Base-by-base conservation (phyloP, 345 rosid species). In the Linum tenue region DNA sequence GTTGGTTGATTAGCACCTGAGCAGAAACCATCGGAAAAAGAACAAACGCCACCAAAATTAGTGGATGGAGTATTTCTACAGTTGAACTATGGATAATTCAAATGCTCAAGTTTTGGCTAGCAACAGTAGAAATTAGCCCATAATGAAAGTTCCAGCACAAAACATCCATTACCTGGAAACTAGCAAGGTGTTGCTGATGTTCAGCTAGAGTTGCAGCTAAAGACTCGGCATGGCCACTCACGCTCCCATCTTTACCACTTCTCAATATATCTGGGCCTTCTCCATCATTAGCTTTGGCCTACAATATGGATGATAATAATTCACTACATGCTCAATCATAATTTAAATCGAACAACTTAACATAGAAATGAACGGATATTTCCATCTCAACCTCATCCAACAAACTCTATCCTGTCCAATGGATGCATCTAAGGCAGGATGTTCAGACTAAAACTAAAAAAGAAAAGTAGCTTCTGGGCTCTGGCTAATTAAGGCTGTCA, bases 201-300 rank as follows among this genome's bases (percentile, higher is more conserved):
- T 94, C 99, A 58, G 85, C 69, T 60, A 91, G 88, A 64, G 99
- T 91, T 57, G 90, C 85, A 70, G 95, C 89, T 71, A 95, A 81
- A 64, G 95, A 95, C 74, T 88, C 96, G 39, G 90, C 81, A 82
- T 94, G 99, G 67, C 96, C 89, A 83, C 86, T 84, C 56, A 85
- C 73, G 74, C 85, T 81, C 61, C 92, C 90, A 77, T 85, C 92
- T 60, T 80, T 80, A n/a, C 81, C 75, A 70, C 86, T 82, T 68
- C 87, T 85, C 78, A 94, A 74, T 65, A 94, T 84, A 79, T 94
- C 97, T 76, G 99, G 99, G 74, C 99, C 99, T 67, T 88, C 89
- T 77, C 99, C 99, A 22, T 89, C 91, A 75, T 94, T 94, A 72
- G 97, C 86, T 85, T 94, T 94, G 53, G 96, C 92, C 99, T 94